Evolutionary conservation across 345 rosid genomes (phyloP).

Genomic region (Stellera chamaejasme): DNA sequence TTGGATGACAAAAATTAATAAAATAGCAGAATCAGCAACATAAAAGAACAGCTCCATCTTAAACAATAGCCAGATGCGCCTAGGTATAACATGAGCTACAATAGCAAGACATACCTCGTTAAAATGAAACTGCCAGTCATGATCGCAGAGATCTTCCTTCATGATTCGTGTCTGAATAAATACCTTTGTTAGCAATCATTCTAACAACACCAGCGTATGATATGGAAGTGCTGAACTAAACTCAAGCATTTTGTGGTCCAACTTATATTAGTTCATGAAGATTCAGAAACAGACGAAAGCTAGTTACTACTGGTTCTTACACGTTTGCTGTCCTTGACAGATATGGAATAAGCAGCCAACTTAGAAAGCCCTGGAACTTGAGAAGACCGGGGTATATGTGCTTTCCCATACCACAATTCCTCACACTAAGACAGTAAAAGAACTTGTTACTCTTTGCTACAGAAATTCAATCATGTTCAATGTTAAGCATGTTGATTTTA

Average conservation of each 20-base stretch:
- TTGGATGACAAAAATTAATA: too few species aligned
- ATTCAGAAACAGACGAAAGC: not conserved
- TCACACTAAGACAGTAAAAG: constrained; percentile 29
- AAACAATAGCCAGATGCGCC: not conserved
- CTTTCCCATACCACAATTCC: constrained; percentile 50
- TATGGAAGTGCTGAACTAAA: too few species aligned
- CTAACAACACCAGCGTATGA: not conserved
- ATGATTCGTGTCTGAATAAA: constrained; percentile 35
- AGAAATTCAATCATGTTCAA: not conserved
- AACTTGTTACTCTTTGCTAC: constrained; percentile 1
- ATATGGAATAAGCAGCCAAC: constrained; percentile 43
- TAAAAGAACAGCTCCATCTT: not conserved
- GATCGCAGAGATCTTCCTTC: constrained; percentile 54
- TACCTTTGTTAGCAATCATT: not conserved
- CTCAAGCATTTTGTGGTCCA: not conserved
- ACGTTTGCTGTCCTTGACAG: constrained; percentile 45
- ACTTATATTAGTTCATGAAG: too few species aligned
- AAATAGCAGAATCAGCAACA: not conserved
- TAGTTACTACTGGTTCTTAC: constrained; percentile 23
- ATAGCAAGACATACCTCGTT: constrained; percentile 25
- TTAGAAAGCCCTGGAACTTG: constrained; percentile 40
- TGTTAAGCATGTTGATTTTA: too few species aligned
- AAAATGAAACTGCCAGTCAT: constrained; percentile 55
- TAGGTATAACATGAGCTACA: not conserved
- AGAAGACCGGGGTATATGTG: constrained; percentile 49